A percentile compares a stretch with the other conserved stretches of the same genome.
phyloP scores from a whole-genome alignment of 2,329 filamentous ascomycete genomes.

The Colletotrichum graminicola region DNA sequence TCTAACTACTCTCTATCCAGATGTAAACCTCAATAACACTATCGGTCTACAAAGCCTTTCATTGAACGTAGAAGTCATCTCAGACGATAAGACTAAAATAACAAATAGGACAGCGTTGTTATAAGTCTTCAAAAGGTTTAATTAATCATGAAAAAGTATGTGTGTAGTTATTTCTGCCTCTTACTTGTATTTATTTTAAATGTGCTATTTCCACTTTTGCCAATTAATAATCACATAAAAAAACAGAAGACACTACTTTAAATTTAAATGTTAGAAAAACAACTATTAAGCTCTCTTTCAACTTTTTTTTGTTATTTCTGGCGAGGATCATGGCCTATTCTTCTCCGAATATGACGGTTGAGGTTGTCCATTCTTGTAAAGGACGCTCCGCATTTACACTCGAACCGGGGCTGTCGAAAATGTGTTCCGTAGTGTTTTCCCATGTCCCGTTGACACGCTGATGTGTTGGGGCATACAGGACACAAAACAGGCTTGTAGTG shows the following conservation, averaged over 20 bases:
- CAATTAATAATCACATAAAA: background rate
- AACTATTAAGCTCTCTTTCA: too few relatives aligned
- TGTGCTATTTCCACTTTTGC: background rate
- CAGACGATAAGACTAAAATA: background rate
- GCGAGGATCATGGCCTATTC: background rate
- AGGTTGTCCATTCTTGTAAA: constrained; percentile 18
- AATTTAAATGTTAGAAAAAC: background rate
- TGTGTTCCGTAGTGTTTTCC: constrained; percentile 1
- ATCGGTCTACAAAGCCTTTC: background rate
- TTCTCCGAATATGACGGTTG: background rate
- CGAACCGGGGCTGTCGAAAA: background rate
- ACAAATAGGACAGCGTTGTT: background rate
- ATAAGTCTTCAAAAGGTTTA: background rate
- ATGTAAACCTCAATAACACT: too few relatives aligned
- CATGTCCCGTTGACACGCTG: constrained; percentile 12
- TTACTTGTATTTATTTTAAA: background rate
- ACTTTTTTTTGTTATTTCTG: background rate
- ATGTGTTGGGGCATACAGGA: background rate
- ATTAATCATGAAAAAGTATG: too few relatives aligned
- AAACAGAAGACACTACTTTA: background rate
- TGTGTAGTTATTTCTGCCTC: background rate
- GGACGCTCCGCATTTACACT: background rate
- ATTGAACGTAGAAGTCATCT: background rate
- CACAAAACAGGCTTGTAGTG: constrained; percentile 10
- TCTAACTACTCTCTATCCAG: background rate